Conservation (phyloP, 192 early-diverging fungal genomes). For the Coemansia sp. region DNA sequence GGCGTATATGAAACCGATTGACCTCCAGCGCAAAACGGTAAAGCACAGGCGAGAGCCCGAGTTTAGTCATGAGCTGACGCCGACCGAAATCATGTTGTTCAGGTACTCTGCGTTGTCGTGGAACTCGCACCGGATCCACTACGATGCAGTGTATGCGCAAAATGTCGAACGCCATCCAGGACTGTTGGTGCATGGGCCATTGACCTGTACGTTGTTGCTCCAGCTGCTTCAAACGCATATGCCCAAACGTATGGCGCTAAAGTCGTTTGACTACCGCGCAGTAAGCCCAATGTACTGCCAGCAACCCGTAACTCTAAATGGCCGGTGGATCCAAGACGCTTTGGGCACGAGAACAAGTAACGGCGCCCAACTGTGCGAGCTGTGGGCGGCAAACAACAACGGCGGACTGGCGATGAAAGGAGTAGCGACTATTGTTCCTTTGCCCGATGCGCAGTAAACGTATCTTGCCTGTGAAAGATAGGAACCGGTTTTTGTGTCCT, state of each 20-base stretch:
- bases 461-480: background rate
- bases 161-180: slow-evolving; percentile 67
- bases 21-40: slow-evolving; percentile 28
- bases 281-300: slow-evolving; percentile 66
- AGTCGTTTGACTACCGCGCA: slow-evolving; percentile 69
- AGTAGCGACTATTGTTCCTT: slow-evolving; percentile 48
- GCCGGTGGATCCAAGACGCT: slow-evolving; percentile 38
- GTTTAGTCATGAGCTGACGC: slow-evolving; percentile 57
- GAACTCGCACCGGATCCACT: slow-evolving; percentile 89
- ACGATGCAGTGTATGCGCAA: slow-evolving; percentile 70
- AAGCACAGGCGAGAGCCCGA: slow-evolving; percentile 59
- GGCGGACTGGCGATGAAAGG: slow-evolving; percentile 75
- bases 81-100: slow-evolving; percentile 74
- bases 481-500: background rate
- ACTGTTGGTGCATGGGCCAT: slow-evolving; percentile 77
- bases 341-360: slow-evolving; percentile 9
- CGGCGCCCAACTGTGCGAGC: slow-evolving; percentile 55
- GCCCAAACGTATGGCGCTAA: slow-evolving; percentile 41
- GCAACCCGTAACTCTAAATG: slow-evolving; percentile 58
- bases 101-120: slow-evolving; percentile 87
- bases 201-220: slow-evolving; percentile 73
- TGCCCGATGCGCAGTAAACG: background rate
- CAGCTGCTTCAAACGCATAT: slow-evolving; percentile 61
- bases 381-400: slow-evolving; percentile 68
- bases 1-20: slow-evolving; percentile 60